Base-by-base conservation (phyloP, 2,329 filamentous ascomycete species). In the Stemphylium lycopersici region DNA sequence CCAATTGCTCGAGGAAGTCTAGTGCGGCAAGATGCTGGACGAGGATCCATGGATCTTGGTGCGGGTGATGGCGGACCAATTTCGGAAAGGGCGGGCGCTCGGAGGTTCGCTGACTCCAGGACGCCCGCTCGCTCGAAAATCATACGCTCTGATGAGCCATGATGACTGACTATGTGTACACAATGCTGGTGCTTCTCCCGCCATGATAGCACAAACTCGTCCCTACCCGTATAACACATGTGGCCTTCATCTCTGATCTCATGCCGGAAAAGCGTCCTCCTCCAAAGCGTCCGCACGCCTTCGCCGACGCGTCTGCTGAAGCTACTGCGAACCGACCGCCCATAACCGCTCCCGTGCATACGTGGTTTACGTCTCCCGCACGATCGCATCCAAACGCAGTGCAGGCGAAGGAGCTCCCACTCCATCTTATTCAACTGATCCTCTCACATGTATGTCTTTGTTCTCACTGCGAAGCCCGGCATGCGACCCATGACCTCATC, bases 361-460 rank as follows among this genome's bases (percentile, higher is more conserved):
- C 55, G 24, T 71, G 66, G 62, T 62, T 73, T 47, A 73, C 71
- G 8, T 72, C 68, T 38, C 71, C 72, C 15, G 71, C 70, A 40
- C 66, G 67, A 33, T 66, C 64, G 11, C 68, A 72, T 45, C 59
- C 65, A 12, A 67, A 63, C 49, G 48, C 55, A 12, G 66, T 64
- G 13, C 65, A 72, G 37, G 69, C 68, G 6, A 71, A 65, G 37
- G 73, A 74, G 62, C 76, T 87, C 7, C 85, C 85, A 11, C 71
- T 87, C 64, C 84, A 86, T 61, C 72, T 87, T 37, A 79, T 87
- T 55, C 83, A 81, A 29, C 74, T 80, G 53, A 85, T 87, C 52
- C 75, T 87, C 45, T 78, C 80, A 39, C 77, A 82, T 67, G 82
- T 84, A 76, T 63, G 80, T 70, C 18, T n/a, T 12, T 29, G 34